Base-by-base conservation (phyloP, 2,329 filamentous ascomycete species). In the Calcarisporium arbuscula region DNA sequence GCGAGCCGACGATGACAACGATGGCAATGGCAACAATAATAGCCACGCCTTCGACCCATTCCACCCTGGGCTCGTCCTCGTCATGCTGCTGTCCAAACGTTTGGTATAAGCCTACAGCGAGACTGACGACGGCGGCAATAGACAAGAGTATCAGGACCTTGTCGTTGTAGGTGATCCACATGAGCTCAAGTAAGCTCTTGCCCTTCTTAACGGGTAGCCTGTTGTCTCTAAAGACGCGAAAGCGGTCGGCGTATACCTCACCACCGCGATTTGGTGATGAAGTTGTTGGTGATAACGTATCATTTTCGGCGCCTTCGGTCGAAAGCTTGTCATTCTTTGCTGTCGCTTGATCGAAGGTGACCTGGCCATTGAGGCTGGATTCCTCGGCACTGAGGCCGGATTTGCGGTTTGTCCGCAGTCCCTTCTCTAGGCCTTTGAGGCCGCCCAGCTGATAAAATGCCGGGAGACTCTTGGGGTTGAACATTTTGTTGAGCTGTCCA, bases 111-210 rank as follows among this genome's bases (percentile, higher is more conserved):
- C 84, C 84, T 27, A 89, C 71, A 5, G 78, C 81, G 28, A 89
- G 68, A 28, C 83, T 87, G 32, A 89, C 75, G 23, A 77, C 67
- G 4, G 84, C 84, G 28, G 84, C 84, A 31, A 74, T 65, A 1
- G 80, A 83, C 35, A 87, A 65, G 6, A 87, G 64, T 39, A 86
- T 82, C 29, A 88, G 64, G 4, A 89, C 80, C 55, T 88, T 89
- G 67, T 89, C 84, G 60, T 88, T 85, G 56, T 86, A 86, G 0
- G 84, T 85, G 48, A 88, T 83, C 83, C 83, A 88, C 59, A 85
- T 82, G 27, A 89, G 65, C 51, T 84, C 66, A 28, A 85, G 64
- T 26, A 88, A 69, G 43, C 67, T 81, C 62, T 87, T 88, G 28
- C 80, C 73, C 61, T 87, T 85, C 57, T 82, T 81, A 49, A 76